Conservation (phyloP, 257 asterid species). For the Catharanthus roseus region DNA sequence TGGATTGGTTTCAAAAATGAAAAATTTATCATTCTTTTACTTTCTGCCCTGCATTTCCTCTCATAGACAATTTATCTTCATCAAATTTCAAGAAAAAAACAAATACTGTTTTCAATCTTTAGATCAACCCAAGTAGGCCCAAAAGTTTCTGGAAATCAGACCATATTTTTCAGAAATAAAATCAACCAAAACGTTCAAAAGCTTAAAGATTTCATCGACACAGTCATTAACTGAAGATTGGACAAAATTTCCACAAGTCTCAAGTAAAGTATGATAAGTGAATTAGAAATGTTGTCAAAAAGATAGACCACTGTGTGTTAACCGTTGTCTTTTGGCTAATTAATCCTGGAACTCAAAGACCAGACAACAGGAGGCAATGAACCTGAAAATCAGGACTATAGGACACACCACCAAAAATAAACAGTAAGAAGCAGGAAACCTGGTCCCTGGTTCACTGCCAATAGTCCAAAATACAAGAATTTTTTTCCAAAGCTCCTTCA, state of each 20-base stretch:
- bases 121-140: no score
- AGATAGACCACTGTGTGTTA: conserved; percentile 1
- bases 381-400: conserved; percentile 27
- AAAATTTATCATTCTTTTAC: no score
- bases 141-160: background rate
- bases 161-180: conserved; percentile 7
- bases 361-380: conserved; percentile 16
- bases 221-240: conserved; percentile 13
- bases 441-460: conserved; percentile 33
- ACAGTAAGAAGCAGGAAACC: conserved; percentile 33
- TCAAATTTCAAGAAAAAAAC: no score
- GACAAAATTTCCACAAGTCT: conserved; percentile 1
- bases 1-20: no score
- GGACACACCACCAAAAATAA: conserved; percentile 23
- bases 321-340: conserved; percentile 12
- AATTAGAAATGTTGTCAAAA: conserved; percentile 18
- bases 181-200: conserved; percentile 2
- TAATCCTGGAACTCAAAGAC: conserved; percentile 13
- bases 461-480: conserved; percentile 17
- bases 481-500: conserved; percentile 13
- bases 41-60: no score
- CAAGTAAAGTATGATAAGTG: conserved; percentile 14
- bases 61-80: no score
- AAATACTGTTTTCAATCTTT: no score
- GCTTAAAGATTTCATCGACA: background rate